Conservation (phyloP, 371 early-diverging fungal species). For the Dinochytrium kinnereticum region DNA sequence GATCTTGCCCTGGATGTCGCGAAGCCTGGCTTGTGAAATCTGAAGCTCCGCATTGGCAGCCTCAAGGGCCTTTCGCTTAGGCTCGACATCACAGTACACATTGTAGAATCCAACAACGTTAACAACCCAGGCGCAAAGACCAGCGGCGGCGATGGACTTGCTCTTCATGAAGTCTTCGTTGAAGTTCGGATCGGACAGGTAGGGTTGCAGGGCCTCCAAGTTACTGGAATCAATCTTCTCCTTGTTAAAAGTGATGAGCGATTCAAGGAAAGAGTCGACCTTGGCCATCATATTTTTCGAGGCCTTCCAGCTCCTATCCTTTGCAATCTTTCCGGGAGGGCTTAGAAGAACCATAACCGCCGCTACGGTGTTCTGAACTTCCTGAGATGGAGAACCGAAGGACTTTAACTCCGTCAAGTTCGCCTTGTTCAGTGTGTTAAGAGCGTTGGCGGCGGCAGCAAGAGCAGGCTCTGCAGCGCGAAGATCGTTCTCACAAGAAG, state of each 20-base stretch:
- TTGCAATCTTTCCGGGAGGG: constrained; percentile 67
- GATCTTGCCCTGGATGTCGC: constrained; percentile 64
- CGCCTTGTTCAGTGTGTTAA: constrained; percentile 68
- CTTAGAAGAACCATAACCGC: constrained; percentile 67
- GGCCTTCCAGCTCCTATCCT: constrained; percentile 69
- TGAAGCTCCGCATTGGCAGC: constrained; percentile 60
- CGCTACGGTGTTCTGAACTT: constrained; percentile 59
- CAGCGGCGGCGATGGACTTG: constrained; percentile 67
- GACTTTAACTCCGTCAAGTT: constrained; percentile 71
- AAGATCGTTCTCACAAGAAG: constrained; percentile 60
- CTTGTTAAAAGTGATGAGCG: constrained; percentile 64
- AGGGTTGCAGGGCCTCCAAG: constrained; percentile 64
- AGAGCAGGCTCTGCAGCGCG: constrained; percentile 68
- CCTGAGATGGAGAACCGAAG: constrained; percentile 66
- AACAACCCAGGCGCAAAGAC: constrained; percentile 68
- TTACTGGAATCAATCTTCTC: constrained; percentile 61
- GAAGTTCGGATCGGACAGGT: constrained; percentile 65
- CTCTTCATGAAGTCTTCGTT: constrained; percentile 64
- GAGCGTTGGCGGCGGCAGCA: constrained; percentile 60
- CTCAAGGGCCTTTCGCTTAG: constrained; percentile 63
- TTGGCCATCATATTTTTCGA: constrained; percentile 72
- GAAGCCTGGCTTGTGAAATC: constrained; percentile 57
- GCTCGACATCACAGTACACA: constrained; percentile 69
- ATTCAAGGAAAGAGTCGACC: constrained; percentile 65
- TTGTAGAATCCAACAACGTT: constrained; percentile 65